phyloP scores from a whole-genome alignment of 2,329 filamentous ascomycete genomes.

The Claviceps humidiphila region DNA sequence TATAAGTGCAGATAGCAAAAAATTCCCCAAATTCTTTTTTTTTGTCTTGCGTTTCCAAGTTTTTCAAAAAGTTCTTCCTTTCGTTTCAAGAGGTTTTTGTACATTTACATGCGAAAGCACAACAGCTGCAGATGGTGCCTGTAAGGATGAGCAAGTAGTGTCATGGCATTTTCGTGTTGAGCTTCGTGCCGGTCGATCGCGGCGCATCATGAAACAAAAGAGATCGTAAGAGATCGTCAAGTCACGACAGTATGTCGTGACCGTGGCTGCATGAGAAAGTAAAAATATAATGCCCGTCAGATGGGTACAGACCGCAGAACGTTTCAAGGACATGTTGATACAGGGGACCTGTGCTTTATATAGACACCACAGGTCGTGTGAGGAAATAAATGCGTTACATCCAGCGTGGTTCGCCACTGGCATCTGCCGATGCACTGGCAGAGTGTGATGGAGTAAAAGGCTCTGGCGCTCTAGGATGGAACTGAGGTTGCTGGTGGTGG shows the following conservation, averaged over 20 bases:
- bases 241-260: slow-evolving; percentile 24
- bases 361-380: slow-evolving; percentile 11
- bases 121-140: slow-evolving; percentile 14
- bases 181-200: slow-evolving; percentile 18
- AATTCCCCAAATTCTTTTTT: slow-evolving; percentile 3
- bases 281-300: slow-evolving; percentile 10
- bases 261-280: slow-evolving; percentile 17
- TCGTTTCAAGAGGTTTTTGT: slow-evolving; percentile 13
- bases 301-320: slow-evolving; percentile 11
- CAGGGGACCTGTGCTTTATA: slow-evolving; percentile 16
- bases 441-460: slow-evolving; percentile 15
- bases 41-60: slow-evolving; percentile 5
- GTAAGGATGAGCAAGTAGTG: slow-evolving; percentile 12
- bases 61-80: background rate
- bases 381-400: slow-evolving; percentile 18
- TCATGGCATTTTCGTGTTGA: slow-evolving; percentile 9
- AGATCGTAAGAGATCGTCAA: slow-evolving; percentile 23
- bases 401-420: slow-evolving; percentile 23
- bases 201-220: slow-evolving; percentile 19
- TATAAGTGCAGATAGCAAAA: slow-evolving; percentile 1
- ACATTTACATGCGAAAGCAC: slow-evolving; percentile 23
- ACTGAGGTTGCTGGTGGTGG: slow-evolving; percentile 13
- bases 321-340: slow-evolving; percentile 11
- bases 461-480: slow-evolving; percentile 14
- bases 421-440: slow-evolving; percentile 14